These are phyloP conservation scores for Pseudonitzschia multistriata DNA, from an alignment of 108 stramenopile genomes.

Conservation along the genomic window DNA sequence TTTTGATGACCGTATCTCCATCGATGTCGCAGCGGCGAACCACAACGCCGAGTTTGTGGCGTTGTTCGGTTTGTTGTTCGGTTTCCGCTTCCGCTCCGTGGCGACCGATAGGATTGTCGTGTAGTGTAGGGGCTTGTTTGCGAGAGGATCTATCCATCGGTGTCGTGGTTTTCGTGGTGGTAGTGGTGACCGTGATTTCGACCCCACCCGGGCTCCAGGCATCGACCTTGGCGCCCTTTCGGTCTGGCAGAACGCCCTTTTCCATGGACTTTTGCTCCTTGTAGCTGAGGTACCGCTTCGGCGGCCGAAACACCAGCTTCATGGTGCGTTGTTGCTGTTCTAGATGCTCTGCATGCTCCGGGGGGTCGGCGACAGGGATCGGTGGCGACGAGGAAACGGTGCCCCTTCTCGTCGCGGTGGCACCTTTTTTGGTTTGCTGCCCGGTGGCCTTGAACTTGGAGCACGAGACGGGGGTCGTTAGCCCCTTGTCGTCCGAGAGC, in stretches of 20 bases:
- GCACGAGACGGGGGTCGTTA: conserved; percentile 16
- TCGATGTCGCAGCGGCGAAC: conserved; percentile 16
- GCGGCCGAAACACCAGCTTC: conserved; percentile 25
- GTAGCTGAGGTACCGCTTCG: conserved; percentile 25
- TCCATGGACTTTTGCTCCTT: conserved; percentile 30
- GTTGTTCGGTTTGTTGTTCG: neutral
- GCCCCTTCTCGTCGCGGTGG: no score
- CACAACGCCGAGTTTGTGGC: neutral
- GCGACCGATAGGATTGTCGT: neutral
- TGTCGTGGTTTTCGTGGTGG: conserved; percentile 47
- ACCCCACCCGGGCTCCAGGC: conserved; percentile 30
- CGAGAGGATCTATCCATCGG: neutral
- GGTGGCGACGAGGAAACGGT: no score
- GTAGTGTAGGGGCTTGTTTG: neutral
- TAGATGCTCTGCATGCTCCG: neutral
- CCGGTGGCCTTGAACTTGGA: neutral
- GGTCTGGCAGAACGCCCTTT: conserved; percentile 25
- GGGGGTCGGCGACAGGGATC: no score
- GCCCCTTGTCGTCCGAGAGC: neutral
- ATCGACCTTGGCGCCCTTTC: conserved; percentile 24
- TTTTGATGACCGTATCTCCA: conserved; percentile 19
- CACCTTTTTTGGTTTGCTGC: neutral
- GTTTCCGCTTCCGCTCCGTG: no score
- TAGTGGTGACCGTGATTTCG: conserved; percentile 38
- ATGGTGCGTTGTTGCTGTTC: neutral